Conservation (phyloP, 495 filamentous ascomycete genomes). For the Neurospora cerealis region DNA sequence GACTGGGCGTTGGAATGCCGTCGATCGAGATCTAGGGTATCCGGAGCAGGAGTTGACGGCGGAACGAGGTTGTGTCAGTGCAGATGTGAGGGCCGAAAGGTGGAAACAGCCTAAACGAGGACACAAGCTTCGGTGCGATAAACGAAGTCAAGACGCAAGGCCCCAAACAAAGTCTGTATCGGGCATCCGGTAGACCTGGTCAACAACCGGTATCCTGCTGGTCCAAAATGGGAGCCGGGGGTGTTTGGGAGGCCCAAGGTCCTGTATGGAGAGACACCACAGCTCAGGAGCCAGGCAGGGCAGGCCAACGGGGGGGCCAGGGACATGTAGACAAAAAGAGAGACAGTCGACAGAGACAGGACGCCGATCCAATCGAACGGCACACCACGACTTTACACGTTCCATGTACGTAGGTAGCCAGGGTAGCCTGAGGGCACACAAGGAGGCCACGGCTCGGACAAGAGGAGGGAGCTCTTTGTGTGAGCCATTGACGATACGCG, state of each 20-base stretch:
- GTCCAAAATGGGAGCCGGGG: neutral
- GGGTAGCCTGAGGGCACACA: neutral
- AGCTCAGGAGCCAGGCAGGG: neutral
- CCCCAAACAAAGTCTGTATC: neutral
- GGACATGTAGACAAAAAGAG: neutral
- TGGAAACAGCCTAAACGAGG: neutral
- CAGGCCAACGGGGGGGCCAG: neutral
- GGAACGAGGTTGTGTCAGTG: neutral
- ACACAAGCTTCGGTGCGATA: slow-evolving; percentile 4
- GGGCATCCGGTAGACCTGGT: neutral
- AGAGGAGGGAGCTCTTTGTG: neutral
- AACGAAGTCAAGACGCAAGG: slow-evolving; percentile 2
- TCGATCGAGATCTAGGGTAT: slow-evolving; percentile 1
- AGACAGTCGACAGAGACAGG: neutral
- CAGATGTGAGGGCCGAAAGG: neutral
- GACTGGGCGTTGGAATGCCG: neutral
- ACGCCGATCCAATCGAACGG: neutral
- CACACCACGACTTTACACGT: neutral
- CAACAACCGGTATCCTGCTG: neutral
- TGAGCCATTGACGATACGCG: neutral
- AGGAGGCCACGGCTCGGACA: neutral
- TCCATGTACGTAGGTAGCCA: neutral
- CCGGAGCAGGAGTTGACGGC: neutral
- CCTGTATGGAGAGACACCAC: neutral
- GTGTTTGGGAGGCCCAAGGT: neutral